Evolutionary conservation across 495 filamentous ascomycete genomes (phyloP), one percentile per base, ranked within the genome.

Genomic region (Penicillium longicatenatum): DNA sequence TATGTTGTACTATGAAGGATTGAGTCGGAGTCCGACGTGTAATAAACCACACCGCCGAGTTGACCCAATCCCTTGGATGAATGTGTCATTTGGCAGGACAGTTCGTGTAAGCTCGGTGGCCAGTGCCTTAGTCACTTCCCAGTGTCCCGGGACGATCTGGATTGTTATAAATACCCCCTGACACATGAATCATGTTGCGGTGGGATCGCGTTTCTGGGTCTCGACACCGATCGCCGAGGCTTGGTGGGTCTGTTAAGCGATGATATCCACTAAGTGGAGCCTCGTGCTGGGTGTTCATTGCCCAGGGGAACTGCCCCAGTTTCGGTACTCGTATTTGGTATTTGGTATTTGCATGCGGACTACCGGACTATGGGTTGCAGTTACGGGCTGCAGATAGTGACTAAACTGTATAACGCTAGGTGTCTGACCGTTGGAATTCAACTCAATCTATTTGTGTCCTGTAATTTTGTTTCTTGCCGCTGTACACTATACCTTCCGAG

Each of bases 241-340:
- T 11, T n/a, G 30, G 54, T 42, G 54, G 43, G 33, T 22, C 44
- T 24, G 31, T 24, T 20, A 8, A 29, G 29, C 48, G 29, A 35
- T 48, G 8, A 10, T 22, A 26, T 22, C 55, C 56, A 52, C 49
- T 11, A 8, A 11, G 50, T 48, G 56, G 56, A 17, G 7, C 56
- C 56, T 58, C 49, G 56, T 59, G 57, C 50, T 29, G 20, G 46
- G 22, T 29, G 47, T 29, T 58, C 50, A 61, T 61, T 61, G 59
- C 54, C 50, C 43, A 19, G 33, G 33, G 12, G 11, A 43, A 12
- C 42, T 16, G 45, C 39, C 10, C n/a, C 19, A 26, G 14, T 10
- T 33, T 16, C n/a, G 26, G 48, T 30, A 16, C 14, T 51, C 21
- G 39, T 10, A 41, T 31, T 26, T 44, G 50, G 22, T 26, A 8